These are phyloP conservation scores for Lupinus albus DNA, from an alignment of 306 rosid species.

Conservation along the genomic window DNA sequence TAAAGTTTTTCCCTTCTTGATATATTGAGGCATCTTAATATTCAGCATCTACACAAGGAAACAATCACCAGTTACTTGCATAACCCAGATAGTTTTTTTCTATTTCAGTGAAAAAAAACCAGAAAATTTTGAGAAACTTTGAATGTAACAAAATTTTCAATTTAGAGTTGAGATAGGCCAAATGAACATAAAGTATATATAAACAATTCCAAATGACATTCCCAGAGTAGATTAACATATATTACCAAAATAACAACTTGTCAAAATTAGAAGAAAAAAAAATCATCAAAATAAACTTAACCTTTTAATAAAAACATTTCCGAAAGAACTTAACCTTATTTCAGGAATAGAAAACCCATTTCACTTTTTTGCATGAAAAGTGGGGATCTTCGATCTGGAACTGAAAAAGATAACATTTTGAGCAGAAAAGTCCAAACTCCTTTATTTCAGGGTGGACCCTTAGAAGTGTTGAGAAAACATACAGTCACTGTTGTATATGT, in stretches of 20 bases:
- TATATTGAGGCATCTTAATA: slow-evolving; percentile 56
- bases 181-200: slow-evolving; percentile 15
- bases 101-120: background rate
- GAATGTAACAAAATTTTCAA: slow-evolving; percentile 26
- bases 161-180: slow-evolving; percentile 5
- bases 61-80: slow-evolving; percentile 19
- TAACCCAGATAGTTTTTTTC: slow-evolving; percentile 5
- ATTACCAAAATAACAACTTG: background rate
- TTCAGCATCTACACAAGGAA: slow-evolving; percentile 52
- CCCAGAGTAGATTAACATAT: slow-evolving; percentile 29
- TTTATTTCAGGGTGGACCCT: slow-evolving; percentile 7
- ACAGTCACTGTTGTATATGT: slow-evolving; percentile 2
- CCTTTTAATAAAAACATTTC: slow-evolving; percentile 2
- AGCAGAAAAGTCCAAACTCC: slow-evolving; percentile 40
- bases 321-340: no score
- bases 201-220: slow-evolving; percentile 15
- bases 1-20: slow-evolving; percentile 47
- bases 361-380: slow-evolving; percentile 46
- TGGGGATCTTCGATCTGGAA: slow-evolving; percentile 60
- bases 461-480: slow-evolving; percentile 22
- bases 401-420: slow-evolving; percentile 41
- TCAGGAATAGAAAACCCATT: no score
- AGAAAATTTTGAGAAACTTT: slow-evolving; percentile 23
- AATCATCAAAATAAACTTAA: slow-evolving; percentile 1
- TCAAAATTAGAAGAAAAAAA: background rate